Base-by-base conservation (phyloP, 2,329 filamentous ascomycete genomes). In the Venturia nashicola region DNA sequence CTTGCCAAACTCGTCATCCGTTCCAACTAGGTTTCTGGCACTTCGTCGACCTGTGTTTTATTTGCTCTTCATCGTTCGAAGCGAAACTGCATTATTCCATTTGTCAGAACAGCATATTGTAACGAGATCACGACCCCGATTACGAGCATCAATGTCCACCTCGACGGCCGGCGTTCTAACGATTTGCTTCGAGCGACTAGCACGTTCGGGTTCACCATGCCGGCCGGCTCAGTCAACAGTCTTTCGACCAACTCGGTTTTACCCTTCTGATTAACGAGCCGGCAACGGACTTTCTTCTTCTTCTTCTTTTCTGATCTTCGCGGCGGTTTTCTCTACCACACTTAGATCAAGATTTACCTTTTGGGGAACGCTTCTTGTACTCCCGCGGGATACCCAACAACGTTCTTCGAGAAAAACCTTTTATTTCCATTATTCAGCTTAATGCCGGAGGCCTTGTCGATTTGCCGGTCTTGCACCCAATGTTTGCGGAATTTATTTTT, bases 1-100 rank as follows among this genome's bases (percentile, higher is more conserved):
- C 79, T 97, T 69, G 95, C 92, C 44, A 95, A 95, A 78, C 85
- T 97, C 72, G 92, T 97, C 74, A 96, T 97, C 76, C 91, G 93
- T 70, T 90, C 93, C 72, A 96, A 95, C 79, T 60, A 60, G 16
- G 39, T 16, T 43, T 18, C 32, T 39, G 16, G 3, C 18, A 14
- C 36, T 27, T 27, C n/a, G 39, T 27, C 42, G 36, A 27, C 36
- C 39, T 44, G 23, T 27, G 23, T 43, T 44, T 27, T 39, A n/a
- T 16, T 44, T 34, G 36, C 42, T 27, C 42, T 43, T 39, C 59
- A 27, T 60, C 36, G 9, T 27, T 9, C 20, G 23, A 60, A 43
- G 51, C 32, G 51, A 36, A 57, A 18, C 27, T 57, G 51, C 32
- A 57, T 36, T 20, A 36, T 57, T 57, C 32, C 27, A 36, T 57